Base-by-base conservation (phyloP, 2,329 filamentous ascomycete genomes). In the Aspergillus nomiae region DNA sequence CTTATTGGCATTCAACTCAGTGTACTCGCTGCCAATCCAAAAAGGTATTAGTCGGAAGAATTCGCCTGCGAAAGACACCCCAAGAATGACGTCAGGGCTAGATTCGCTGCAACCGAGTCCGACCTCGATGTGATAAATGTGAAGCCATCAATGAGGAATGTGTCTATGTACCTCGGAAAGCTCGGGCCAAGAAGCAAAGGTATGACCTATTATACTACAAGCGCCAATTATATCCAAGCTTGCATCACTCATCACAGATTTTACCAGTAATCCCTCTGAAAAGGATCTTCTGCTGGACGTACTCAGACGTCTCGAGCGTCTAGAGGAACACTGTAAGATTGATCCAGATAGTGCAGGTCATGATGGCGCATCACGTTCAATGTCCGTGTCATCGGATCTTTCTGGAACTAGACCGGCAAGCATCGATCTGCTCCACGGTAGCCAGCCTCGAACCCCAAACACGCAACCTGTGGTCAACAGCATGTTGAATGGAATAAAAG, bases 71-170 rank as follows among this genome's bases (percentile, higher is more conserved):
- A 8, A n/a, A 34, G 16, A 8, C 46, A 9, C 34, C 38, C 19
- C 26, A 10, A 11, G 14, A 54, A 36, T 65, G 43, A 63, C 48
- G 26, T 16, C 24, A 24, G 4, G 16, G 7, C 46, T 62, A 70
- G 68, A 69, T 68, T 59, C 65, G 67, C 26, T 70, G 68, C 59
- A 65, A 70, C 56, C 61, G 62, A 41, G 59, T 58, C 34, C 58
- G 62, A 34, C 68, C 68, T 5, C 55, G 54, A 59, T 70, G 68
- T 56, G 64, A 70, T 53, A 70, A 65, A 59, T 70, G 68, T 53
- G 56, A 65, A 32, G 38, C 63, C 24, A 46, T 56, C 11, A 61
- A 60, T 10, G 58, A 41, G 9, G 55, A 64, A 34, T 70, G 68
- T 51, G 36, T 50, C 2, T 70, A 70, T 41, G 28, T 63, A n/a